These are phyloP conservation scores for Zostera marina DNA, from an alignment of 116 monocot species.

Conservation along the genomic window DNA sequence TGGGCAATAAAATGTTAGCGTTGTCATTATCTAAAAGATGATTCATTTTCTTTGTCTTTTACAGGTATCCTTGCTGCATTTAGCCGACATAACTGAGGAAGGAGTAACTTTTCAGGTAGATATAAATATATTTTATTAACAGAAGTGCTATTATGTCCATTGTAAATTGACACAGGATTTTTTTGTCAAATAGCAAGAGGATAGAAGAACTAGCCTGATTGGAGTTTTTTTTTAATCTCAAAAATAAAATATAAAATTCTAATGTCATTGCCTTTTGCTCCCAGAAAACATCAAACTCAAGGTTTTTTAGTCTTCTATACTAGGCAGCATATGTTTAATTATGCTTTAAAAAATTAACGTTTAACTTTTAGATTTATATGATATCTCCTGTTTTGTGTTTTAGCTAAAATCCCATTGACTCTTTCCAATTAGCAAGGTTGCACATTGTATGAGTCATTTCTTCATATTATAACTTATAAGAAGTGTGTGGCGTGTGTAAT, in stretches of 20 bases:
- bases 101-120: slow-evolving; percentile 96
- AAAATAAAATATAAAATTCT: neutral
- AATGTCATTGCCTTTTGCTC: neutral
- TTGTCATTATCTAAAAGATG: no score
- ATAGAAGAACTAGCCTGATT: no score
- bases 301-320: no score
- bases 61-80: slow-evolving; percentile 93
- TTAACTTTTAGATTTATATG: no score
- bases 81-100: slow-evolving; percentile 96
- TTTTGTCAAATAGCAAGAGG: no score
- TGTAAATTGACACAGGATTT: neutral
- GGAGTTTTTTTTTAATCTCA: neutral
- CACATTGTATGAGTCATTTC: neutral
- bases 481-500: neutral
- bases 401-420: no score
- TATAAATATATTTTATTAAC: neutral
- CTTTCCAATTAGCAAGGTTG: no score
- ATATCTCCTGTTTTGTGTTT: no score
- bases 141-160: neutral
- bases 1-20: no score
- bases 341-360: no score
- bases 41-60: slow-evolving; percentile 1
- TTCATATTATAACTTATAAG: neutral
- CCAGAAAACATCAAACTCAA: neutral
- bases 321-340: neutral